Base-by-base conservation (phyloP, 768 basidiomycete species). In the Amanita brunnescens region DNA sequence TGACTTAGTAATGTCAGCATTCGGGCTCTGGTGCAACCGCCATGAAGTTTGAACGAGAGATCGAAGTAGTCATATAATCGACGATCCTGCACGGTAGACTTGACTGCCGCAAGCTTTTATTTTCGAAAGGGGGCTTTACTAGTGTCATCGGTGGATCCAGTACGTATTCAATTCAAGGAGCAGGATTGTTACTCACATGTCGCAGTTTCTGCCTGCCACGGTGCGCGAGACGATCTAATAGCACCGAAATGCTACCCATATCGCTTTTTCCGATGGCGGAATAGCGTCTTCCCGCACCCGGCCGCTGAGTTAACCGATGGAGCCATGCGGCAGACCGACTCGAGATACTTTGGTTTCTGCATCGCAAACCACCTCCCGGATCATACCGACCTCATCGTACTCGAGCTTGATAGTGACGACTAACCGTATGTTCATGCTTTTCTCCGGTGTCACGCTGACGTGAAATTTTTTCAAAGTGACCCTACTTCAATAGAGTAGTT, bases 231-330 rank as follows among this genome's bases (percentile, higher is more conserved):
- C 62, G 89, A 94, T 64, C 91, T 90, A 3, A 73, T 96, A 51
- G 80, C 89, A 0, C 75, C 87, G 0, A 68, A 68, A 55, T 94
- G 95, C 65, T 99, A 97, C 67, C 95, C 96, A 1, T 83, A 88
- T n/a, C 81, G 81, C 49, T 90, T 98, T 71, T 98, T 98, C 73
- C 74, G 85, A 46, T 99, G 96, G 95, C 95, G 95, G 90, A 91
- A 94, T 68, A 78, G 75, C 49, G 80, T 98, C n/a, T 99, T 99
- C 70, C 96, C 95, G 0, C 91, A 99, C 66, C 95, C 95, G 0
- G 94, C 93, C 1, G 92, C 94, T 8, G 94, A 98, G 65, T 79
- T 99, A 58, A 99, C 95, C 23, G 98, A 99, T 66, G 95, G 95
- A 32, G 95, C 95, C 3, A 87, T 94, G 78, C 78, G 91, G 13